Evolutionary conservation across 2,329 filamentous ascomycete species (phyloP).

Genomic region (Amylocarpus encephaloides): DNA sequence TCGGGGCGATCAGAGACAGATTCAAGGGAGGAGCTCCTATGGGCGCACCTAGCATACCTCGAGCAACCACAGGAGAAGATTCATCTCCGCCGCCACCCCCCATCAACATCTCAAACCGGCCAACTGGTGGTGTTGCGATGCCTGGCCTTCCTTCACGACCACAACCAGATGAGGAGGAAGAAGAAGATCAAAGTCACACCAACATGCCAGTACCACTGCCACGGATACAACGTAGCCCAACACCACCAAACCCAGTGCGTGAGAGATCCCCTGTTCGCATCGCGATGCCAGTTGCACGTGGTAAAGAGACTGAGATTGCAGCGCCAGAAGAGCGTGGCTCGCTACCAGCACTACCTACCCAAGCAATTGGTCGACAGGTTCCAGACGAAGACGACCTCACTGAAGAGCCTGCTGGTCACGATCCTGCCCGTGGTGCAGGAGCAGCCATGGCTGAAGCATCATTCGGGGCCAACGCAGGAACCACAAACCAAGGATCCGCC

Average conservation of each 20-base stretch:
- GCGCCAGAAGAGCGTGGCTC: conserved; percentile 43
- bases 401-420: conserved; percentile 57
- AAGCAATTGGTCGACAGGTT: conserved; percentile 54
- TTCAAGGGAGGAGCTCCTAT: conserved; percentile 75
- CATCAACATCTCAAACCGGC: conserved; percentile 42
- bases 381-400: conserved; percentile 59
- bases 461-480: conserved; percentile 35
- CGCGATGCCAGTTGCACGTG: conserved; percentile 75
- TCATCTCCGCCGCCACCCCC: conserved; percentile 33
- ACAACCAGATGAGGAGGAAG: conserved; percentile 35
- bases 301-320: conserved; percentile 45
- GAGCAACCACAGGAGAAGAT: conserved; percentile 25
- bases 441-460: conserved; percentile 46
- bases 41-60: conserved; percentile 40
- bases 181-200: conserved; percentile 48
- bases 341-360: conserved; percentile 55
- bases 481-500: conserved; percentile 39
- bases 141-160: conserved; percentile 66
- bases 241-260: conserved; percentile 42
- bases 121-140: conserved; percentile 70
- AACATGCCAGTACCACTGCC: conserved; percentile 37
- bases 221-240: conserved; percentile 31
- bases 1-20: conserved; percentile 71
- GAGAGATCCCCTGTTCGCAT: conserved; percentile 74
- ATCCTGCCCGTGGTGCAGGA: conserved; percentile 52